Base-by-base conservation (phyloP, 208 protist species). In the Trypanosomatidae sp. region DNA sequence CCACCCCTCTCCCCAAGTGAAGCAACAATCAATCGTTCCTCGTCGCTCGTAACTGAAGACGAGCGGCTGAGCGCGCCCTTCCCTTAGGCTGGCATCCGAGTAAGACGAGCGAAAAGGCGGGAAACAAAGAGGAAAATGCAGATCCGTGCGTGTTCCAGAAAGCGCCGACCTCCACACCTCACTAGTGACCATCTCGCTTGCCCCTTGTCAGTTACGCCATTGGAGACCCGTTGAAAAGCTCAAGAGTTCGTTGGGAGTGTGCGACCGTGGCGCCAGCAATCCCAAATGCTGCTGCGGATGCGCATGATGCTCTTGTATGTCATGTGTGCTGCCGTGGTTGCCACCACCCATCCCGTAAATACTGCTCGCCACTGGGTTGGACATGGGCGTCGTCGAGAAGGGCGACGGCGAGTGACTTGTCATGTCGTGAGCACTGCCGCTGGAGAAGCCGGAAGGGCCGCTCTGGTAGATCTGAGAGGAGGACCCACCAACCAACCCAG, bases 381-480 rank as follows among this genome's bases (percentile, higher is more conserved):
- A 53, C 68, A 73, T 65, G 33, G 72, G 62, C 28, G 75, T 79
- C 7, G 75, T 79, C 28, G 75, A 79, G 69, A 79, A 79, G 15
- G 69, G 68, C 33, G 74, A 73, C 0, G 75, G 75, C 53, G 75
- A 70, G 69, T 79, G 75, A 6, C 41, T 36, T 13, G 17, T 6
- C n/a, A 79, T 36, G 36, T 79, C 75, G 43, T 79, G 75, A 19
- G 55, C 55, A 30, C 41, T 49, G 62, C 68, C 55, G 62, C 41
- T 66, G 30, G 68, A 44, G 28, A 79, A 79, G 53, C 49, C 47
- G 41, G 64, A 33, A 13, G 64, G 46, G 28, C 69, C 62, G 5
- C 30, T 71, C n/a, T 62, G 62, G 28, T 79, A 79, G 1, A 79
- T 58, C 41, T 69, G 64, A 9, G 75, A 70, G 4, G 74, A 69